These are phyloP conservation scores for Nasturtium officinale DNA, from an alignment of 345 rosid species.

Conservation along the genomic window DNA sequence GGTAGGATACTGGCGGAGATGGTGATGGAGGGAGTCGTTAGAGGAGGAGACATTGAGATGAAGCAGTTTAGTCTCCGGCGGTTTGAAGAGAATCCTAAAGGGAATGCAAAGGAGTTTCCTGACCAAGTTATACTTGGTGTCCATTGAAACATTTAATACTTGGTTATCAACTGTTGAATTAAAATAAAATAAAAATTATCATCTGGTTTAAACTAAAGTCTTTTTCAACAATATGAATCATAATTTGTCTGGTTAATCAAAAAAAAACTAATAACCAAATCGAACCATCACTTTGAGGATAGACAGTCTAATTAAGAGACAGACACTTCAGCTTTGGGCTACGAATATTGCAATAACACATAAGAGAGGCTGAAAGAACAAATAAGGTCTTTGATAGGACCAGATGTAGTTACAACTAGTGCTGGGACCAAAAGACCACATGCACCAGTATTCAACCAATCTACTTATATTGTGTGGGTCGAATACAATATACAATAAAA, in stretches of 20 bases:
- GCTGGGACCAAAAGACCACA: not conserved
- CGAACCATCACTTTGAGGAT: not conserved
- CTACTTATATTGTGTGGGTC: not conserved
- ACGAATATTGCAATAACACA: not conserved
- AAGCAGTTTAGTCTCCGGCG: slow-evolving; percentile 59
- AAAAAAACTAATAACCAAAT: not conserved
- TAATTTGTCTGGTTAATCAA: not conserved
- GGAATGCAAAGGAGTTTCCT: slow-evolving; percentile 57
- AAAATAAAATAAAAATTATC: not conserved
- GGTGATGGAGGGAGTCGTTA: slow-evolving; percentile 51
- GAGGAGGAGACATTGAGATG: slow-evolving; percentile 61
- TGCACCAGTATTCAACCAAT: not conserved
- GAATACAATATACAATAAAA: not conserved
- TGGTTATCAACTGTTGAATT: slow-evolving; percentile 18
- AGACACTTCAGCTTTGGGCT: not conserved
- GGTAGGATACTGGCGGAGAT: slow-evolving; percentile 79
- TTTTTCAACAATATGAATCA: not conserved
- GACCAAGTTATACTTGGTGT: slow-evolving; percentile 51
- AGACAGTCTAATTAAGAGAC: too few species aligned
- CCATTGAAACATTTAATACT: not conserved
- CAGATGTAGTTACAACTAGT: not conserved
- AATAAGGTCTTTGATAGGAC: not conserved
- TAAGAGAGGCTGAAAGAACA: not conserved
- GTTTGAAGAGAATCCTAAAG: slow-evolving; percentile 61
- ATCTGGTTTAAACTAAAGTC: not conserved